These are phyloP conservation scores for Exophiala spinifera DNA, from an alignment of 2,329 filamentous ascomycete species.

Conservation along the genomic window DNA sequence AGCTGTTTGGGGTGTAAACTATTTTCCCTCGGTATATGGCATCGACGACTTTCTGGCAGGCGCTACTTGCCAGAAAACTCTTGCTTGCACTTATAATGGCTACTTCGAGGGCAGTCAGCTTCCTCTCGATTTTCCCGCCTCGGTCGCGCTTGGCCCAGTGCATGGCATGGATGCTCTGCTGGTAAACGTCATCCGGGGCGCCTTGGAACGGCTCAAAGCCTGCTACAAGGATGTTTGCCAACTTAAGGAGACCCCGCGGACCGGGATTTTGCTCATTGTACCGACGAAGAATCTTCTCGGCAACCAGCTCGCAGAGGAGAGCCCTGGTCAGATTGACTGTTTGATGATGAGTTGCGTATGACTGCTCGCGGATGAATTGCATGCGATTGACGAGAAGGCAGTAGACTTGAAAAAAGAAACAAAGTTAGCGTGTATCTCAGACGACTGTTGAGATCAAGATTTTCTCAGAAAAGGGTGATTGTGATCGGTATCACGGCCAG, in stretches of 20 bases:
- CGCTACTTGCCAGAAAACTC: constrained; percentile 70
- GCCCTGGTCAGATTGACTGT: constrained; percentile 78
- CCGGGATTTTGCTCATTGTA: constrained; percentile 76
- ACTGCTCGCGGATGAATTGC: constrained; percentile 75
- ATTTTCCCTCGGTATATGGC: constrained; percentile 79
- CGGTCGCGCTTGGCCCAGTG: constrained; percentile 44
- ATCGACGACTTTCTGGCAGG: constrained; percentile 76
- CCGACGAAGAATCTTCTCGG: constrained; percentile 71
- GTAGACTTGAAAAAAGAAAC: constrained; percentile 65
- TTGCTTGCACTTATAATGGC: constrained; percentile 82
- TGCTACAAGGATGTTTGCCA: constrained; percentile 76
- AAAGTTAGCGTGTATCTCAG: too few relatives aligned
- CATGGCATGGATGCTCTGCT: constrained; percentile 51
- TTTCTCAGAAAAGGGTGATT: too few relatives aligned
- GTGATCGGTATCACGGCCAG: too few relatives aligned
- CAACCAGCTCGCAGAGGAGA: constrained; percentile 74
- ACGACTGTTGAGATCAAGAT: too few relatives aligned
- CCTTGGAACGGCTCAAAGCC: constrained; percentile 85
- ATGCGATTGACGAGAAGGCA: constrained; percentile 78
- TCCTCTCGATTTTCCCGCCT: constrained; percentile 51
- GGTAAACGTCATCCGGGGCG: constrained; percentile 64
- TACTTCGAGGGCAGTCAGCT: constrained; percentile 74
- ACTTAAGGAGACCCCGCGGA: constrained; percentile 65
- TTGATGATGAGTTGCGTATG: constrained; percentile 71
- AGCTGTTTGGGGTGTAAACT: constrained; percentile 77